Conservation (phyloP, 345 rosid genomes). For the Ceriops tagal region DNA sequence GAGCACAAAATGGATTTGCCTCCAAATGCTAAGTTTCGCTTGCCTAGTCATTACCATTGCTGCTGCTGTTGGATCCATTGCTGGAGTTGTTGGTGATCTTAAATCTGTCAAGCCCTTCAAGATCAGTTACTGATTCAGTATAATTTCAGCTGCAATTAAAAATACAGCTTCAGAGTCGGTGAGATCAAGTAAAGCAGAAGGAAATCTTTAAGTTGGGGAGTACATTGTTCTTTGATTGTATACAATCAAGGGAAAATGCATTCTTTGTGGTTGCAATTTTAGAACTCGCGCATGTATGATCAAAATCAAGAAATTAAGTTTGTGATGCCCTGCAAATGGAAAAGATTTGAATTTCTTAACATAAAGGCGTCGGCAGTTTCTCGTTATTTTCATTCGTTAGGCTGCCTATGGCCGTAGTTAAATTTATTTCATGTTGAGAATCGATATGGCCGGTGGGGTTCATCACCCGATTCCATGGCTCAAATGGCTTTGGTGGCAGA, state of each 20-base stretch:
- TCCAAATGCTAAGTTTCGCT: slow-evolving; percentile 63
- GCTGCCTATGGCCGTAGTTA: no score
- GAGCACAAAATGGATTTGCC: slow-evolving; percentile 74
- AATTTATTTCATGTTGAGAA: no score
- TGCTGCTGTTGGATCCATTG: slow-evolving; percentile 78
- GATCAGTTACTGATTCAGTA: slow-evolving; percentile 30
- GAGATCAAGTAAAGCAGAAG: background rate
- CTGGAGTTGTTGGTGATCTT: slow-evolving; percentile 59
- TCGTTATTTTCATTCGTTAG: no score
- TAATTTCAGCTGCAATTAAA: background rate
- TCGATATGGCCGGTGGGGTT: no score
- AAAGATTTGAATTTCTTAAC: no score
- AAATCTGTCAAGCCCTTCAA: slow-evolving; percentile 66
- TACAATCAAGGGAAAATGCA: background rate
- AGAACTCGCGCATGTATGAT: background rate
- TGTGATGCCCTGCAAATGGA: no score
- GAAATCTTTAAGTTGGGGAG: background rate
- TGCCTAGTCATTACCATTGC: slow-evolving; percentile 69
- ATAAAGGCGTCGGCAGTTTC: no score
- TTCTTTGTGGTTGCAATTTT: background rate
- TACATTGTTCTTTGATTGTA: background rate
- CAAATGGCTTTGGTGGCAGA: no score
- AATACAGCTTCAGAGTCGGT: background rate
- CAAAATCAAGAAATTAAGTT: background rate
- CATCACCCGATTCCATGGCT: no score